These are phyloP conservation scores for Stagonosporopsis cucurbitacearum DNA, from an alignment of 2,329 filamentous ascomycete species.

Conservation along the genomic window DNA sequence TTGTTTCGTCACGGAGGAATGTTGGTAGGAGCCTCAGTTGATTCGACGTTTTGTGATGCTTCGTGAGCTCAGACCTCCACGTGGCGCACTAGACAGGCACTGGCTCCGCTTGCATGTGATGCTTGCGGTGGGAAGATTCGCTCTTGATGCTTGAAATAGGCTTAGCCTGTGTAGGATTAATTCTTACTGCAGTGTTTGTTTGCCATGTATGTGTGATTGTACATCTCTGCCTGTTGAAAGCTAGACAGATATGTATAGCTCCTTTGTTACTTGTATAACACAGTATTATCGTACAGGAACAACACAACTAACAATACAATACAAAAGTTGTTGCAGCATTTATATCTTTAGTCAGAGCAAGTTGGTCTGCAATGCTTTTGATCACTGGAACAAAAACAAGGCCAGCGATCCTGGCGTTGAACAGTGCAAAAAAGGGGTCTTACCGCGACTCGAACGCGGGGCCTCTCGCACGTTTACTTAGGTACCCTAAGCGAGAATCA, in stretches of 20 bases:
- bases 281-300: too few species aligned
- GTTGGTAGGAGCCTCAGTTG: neutral
- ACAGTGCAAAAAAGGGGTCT: conserved; percentile 23
- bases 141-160: too few species aligned
- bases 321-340: too few species aligned
- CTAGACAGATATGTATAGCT: too few species aligned
- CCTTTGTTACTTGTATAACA: too few species aligned
- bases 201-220: too few species aligned
- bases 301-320: too few species aligned
- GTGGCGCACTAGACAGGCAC: conserved; percentile 18
- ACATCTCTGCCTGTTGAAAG: too few species aligned
- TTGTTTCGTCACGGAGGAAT: neutral
- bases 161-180: too few species aligned
- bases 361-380: neutral
- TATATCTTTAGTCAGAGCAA: too few species aligned
- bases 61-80: conserved; percentile 19
- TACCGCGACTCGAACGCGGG: conserved; percentile 40
- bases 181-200: too few species aligned
- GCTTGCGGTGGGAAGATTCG: neutral
- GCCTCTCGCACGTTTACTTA: conserved; percentile 37
- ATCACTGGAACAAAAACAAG: neutral
- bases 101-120: neutral
- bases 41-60: conserved; percentile 9
- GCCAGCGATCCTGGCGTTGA: neutral
- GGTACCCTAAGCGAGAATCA: conserved; percentile 68